Conservation (phyloP, 139 green algal species). For the Deuterostichococcus epilithicus region DNA sequence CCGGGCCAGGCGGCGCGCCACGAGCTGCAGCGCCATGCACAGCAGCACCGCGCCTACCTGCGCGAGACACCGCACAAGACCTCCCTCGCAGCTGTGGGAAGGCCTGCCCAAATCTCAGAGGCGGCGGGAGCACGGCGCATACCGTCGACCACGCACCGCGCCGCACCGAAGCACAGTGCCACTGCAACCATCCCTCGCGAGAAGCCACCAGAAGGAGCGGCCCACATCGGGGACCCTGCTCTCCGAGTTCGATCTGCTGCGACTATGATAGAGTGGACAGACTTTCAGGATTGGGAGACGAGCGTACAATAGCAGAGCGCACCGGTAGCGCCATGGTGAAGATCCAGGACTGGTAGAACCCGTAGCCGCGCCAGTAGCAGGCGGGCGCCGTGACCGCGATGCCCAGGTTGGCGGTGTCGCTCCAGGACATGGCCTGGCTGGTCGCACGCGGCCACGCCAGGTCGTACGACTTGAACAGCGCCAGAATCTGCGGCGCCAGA, state of each 20-base stretch:
- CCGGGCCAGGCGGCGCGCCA: background rate
- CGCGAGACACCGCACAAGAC: too few relatives aligned
- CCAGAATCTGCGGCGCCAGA: slow-evolving; percentile 44
- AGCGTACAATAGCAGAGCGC: slow-evolving; percentile 4
- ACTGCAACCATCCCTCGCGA: background rate
- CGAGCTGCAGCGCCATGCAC: background rate
- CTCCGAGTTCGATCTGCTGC: background rate
- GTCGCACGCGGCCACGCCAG: slow-evolving; percentile 33
- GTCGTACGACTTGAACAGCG: slow-evolving; percentile 40
- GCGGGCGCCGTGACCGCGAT: slow-evolving; percentile 27
- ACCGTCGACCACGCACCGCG: too few relatives aligned
- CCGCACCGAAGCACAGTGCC: background rate
- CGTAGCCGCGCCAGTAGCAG: slow-evolving; percentile 24
- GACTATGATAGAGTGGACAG: background rate
- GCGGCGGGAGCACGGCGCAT: too few relatives aligned
- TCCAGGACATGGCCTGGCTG: slow-evolving; percentile 14
- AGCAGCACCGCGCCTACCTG: background rate
- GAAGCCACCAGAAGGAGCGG: background rate
- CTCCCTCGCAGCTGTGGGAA: too few relatives aligned
- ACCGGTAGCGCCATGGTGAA: slow-evolving; percentile 31
- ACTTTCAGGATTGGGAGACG: background rate
- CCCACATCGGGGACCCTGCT: background rate
- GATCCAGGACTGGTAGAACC: slow-evolving; percentile 32
- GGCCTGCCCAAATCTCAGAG: too few relatives aligned
- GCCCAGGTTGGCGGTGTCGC: slow-evolving; percentile 38